A percentile compares a stretch with the other conserved stretches of the same genome.
These are phyloP conservation scores for Paecilomyces dactylethromorphus DNA, from an alignment of 2,329 filamentous ascomycete species.

Conservation along the genomic window DNA sequence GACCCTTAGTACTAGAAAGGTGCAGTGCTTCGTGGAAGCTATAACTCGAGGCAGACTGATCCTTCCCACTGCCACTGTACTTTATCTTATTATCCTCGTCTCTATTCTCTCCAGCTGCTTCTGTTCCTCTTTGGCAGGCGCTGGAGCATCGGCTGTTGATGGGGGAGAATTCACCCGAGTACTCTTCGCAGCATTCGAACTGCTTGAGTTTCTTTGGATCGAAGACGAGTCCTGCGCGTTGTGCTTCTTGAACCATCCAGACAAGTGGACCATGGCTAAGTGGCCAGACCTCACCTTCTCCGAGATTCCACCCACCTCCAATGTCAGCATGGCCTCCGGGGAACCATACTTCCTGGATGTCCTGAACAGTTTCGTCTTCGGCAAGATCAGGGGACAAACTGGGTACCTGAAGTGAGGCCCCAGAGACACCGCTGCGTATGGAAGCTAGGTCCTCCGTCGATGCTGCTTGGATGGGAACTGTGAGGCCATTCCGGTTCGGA, in stretches of 20 bases:
- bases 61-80: slow-evolving; percentile 10
- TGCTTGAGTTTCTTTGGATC: slow-evolving; percentile 61
- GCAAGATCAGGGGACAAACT: slow-evolving; percentile 13
- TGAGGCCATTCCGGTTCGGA: slow-evolving; percentile 14
- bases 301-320: slow-evolving; percentile 66
- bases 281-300: slow-evolving; percentile 49
- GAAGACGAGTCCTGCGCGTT: slow-evolving; percentile 62
- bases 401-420: slow-evolving; percentile 23
- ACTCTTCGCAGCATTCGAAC: slow-evolving; percentile 55
- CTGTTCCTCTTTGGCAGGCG: not conserved
- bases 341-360: slow-evolving; percentile 71
- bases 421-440: slow-evolving; percentile 22
- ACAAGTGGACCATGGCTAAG: slow-evolving; percentile 63
- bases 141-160: slow-evolving; percentile 12
- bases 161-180: slow-evolving; percentile 26
- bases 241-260: slow-evolving; percentile 63
- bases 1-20: slow-evolving; percentile 45
- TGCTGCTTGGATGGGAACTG: slow-evolving; percentile 18
- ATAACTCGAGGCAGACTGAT: slow-evolving; percentile 20
- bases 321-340: slow-evolving; percentile 72
- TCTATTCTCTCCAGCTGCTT: slow-evolving; percentile 1
- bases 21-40: slow-evolving; percentile 55
- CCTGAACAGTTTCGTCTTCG: slow-evolving; percentile 48
- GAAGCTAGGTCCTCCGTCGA: slow-evolving; percentile 25
- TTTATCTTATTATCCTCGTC: slow-evolving; percentile 3